phyloP scores from a whole-genome alignment of 208 protist species.

The Leishmania mexicana region DNA sequence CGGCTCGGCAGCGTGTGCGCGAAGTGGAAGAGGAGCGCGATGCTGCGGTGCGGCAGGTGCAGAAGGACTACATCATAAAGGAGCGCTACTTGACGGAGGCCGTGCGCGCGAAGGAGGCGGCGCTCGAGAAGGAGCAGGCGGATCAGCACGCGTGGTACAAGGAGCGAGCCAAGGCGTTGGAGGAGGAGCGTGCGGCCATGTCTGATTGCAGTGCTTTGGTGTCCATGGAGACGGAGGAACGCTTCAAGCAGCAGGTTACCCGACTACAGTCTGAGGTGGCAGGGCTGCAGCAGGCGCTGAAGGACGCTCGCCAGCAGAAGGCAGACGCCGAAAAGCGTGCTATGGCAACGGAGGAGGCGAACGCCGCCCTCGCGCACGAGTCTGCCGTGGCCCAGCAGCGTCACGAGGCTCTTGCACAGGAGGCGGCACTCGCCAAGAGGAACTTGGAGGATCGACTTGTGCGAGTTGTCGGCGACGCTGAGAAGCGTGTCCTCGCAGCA shows the following conservation, averaged over 20 bases:
- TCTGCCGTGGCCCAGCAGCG: constrained; percentile 37
- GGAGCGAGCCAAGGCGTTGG: constrained; percentile 39
- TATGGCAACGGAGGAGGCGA: constrained; percentile 33
- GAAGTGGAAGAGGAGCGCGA: constrained; percentile 67
- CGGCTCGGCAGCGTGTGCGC: constrained; percentile 54
- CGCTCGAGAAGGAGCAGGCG: constrained; percentile 63
- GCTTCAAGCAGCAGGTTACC: constrained; percentile 45
- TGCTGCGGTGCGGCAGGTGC: constrained; percentile 36
- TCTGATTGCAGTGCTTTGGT: constrained; percentile 33
- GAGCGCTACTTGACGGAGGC: constrained; percentile 54
- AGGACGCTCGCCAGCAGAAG: constrained; percentile 36
- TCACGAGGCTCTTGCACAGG: constrained; percentile 30
- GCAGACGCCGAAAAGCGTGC: constrained; percentile 22
- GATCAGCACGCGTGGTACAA: constrained; percentile 72
- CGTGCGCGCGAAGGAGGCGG: constrained; percentile 40
- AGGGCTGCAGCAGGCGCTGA: constrained; percentile 29
- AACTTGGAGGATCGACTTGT: constrained; percentile 37
- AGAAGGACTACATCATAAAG: constrained; percentile 53
- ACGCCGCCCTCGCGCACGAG: constrained; percentile 39
- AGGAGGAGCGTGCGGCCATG: constrained; percentile 45
- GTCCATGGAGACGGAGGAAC: constrained; percentile 41
- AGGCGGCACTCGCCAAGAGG: constrained; percentile 30
- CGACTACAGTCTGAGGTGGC: constrained; percentile 52
- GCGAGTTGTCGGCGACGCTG: constrained; percentile 40
- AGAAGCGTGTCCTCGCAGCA: constrained; percentile 44